Conservation (phyloP, 306 rosid genomes). For the Begonia loranthoides region DNA sequence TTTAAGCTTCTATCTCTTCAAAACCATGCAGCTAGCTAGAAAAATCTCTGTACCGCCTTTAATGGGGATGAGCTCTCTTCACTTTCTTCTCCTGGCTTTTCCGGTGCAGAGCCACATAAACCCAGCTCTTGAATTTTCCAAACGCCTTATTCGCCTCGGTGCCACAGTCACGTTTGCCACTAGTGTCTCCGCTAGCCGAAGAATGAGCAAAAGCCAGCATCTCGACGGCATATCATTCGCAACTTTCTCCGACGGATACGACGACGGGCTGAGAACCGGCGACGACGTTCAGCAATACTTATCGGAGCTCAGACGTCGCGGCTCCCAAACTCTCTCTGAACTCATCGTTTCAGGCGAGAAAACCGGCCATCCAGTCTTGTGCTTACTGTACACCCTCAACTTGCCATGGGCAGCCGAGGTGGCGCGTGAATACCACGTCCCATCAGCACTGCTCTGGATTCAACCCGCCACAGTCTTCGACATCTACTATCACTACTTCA, state of each 20-base stretch:
- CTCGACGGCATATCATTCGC: conserved; percentile 8
- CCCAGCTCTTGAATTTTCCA: conserved; percentile 24
- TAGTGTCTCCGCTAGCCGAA: conserved; percentile 6
- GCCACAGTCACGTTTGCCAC: conserved; percentile 19
- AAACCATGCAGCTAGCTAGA: not conserved
- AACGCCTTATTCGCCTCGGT: conserved; percentile 14
- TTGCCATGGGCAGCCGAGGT: conserved; percentile 21
- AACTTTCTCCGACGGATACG: conserved; percentile 24
- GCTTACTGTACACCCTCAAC: conserved; percentile 13
- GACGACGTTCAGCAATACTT: not conserved
- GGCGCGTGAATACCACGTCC: conserved; percentile 13
- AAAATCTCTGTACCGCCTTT: not conserved
- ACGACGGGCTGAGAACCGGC: conserved; percentile 7
- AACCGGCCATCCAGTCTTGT: conserved; percentile 13
- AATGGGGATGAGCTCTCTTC: conserved; percentile 7
- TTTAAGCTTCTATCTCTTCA: conserved; percentile 1
- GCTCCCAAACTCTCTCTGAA: conserved; percentile 12
- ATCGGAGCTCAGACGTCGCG: conserved; percentile 5
- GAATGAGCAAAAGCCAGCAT: conserved; percentile 6
- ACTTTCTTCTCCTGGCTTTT: conserved; percentile 7
- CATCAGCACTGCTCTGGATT: conserved; percentile 19
- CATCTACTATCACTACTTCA: conserved; percentile 19
- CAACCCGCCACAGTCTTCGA: conserved; percentile 27
- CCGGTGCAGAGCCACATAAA: conserved; percentile 32
- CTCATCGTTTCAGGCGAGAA: conserved; percentile 3